A percentile compares a stretch with the other conserved stretches of the same genome.
Conservation (phyloP, 768 basidiomycete genomes). For the Rhizopogon roseolus region DNA sequence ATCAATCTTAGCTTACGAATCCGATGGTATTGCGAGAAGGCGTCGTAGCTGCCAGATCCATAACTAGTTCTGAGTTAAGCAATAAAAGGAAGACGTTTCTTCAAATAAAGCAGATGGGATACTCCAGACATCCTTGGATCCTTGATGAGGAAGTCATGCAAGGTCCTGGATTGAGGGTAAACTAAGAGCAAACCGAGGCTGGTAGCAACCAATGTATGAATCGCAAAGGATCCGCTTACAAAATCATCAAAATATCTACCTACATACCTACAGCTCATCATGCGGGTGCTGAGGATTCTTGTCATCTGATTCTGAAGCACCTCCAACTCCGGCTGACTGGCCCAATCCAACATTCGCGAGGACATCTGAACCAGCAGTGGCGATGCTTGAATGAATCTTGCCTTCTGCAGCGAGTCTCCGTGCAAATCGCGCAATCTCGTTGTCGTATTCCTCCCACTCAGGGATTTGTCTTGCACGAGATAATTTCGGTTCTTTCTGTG, state of each 20-base stretch:
- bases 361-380: constrained; percentile 64
- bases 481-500: constrained; percentile 95
- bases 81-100: no score
- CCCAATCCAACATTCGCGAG: constrained; percentile 35
- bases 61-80: no score
- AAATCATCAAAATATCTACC: not conserved
- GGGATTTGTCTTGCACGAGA: constrained; percentile 91
- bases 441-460: constrained; percentile 95
- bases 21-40: no score
- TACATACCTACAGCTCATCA: not conserved
- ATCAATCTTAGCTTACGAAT: no score
- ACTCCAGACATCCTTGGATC: no score
- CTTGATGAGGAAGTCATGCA: no score
- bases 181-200: no score
- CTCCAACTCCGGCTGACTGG: not conserved
- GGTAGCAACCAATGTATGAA: no score
- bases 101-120: no score
- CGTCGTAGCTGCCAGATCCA: no score
- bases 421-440: constrained; percentile 83
- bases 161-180: no score
- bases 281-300: not conserved
- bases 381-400: constrained; percentile 60
- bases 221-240: not conserved
- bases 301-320: not conserved
- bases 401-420: constrained; percentile 67